Evolutionary conservation across 805 yeast genomes (phyloP), one percentile per base, ranked within the genome.

Genomic region (Candida sphagnicola): DNA sequence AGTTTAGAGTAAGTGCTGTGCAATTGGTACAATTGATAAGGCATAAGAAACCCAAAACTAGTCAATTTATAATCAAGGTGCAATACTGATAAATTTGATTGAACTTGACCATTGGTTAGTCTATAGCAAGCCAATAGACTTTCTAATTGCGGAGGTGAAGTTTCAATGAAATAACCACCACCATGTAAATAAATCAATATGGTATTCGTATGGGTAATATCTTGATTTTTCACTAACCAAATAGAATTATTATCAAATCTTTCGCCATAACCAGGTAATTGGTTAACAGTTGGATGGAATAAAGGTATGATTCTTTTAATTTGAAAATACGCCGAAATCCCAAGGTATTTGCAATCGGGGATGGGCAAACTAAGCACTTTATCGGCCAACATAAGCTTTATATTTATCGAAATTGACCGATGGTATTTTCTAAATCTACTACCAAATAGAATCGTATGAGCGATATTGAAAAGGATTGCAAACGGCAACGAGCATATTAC

Each of bases 151-250:
- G 46, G 46, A 0, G 55, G 54, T 37, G 48, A 50, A 8, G 62
- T 52, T 31, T 62, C 57, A 18, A 61, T 37, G 34, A 49, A 59
- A 46, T 53, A 65, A 6, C 68, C 67, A 4, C 72, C 72, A 13
- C 72, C 71, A 40, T 66, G 71, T 5, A 49, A 32, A 35, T 52
- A 66, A 18, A 66, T 47, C 10, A 66, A 45, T 4, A 66, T 46
- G 2, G 69, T 68, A 33, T 18, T n/a, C 4, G 34, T 5, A 1
- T 51, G 40, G 8, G 41, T 44, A 14, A 58, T 43, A 21, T 51
- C 45, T 8, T 53, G 53, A 35, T 51, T 52, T 41, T 55, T 61
- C 2, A 50, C 60, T n/a, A 66, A 40, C 72, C 72, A 66, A 30
- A 54, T 43, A 10, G 62, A 56, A 39, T 57, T 44, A 6, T 43